Evolutionary conservation across 495 filamentous ascomycete genomes (phyloP), one percentile per base, ranked within the genome.

Genomic region (Aspergillus cristatus): DNA sequence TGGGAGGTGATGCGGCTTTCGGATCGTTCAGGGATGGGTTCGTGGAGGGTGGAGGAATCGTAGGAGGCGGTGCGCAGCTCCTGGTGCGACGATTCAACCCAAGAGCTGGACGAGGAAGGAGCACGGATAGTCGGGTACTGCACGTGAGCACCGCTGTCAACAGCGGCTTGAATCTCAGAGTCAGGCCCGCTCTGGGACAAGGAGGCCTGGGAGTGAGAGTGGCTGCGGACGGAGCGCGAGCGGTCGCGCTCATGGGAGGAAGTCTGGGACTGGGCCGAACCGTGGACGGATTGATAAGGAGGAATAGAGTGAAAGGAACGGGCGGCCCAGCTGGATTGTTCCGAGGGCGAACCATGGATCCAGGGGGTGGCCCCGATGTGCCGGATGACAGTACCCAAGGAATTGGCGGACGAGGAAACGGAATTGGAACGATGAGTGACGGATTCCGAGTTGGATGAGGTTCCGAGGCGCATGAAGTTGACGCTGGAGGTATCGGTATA

Each of bases 1-100:
- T 83, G 79, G 48, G 81, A 78, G 54, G 81, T 84, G 75, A 81
- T 83, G 62, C 75, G 74, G 37, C 62, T 60, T 6, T 60, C 60
- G 13, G 57, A 53, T 14, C 54, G 54, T 29, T 69, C 67, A 1
- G 53, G 47, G 18, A 54, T 57, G 30, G 48, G 55, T 26, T 55
- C 60, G 13, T 44, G 60, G 8, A 36, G 14, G 30, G 32, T 43
- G 18, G 32, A 26, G 7, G 34, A 22, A 6, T 32, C 34, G 28
- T 45, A 57, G 14, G 51, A 48, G 20, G 4, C 8, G 20, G 20
- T 4, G 4, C 4, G 20, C 20, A 4, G 4, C 20, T 24, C 20
- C 8, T 24, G 20, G 7, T 53, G 41, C 3, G 68, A 67, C 7
- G 54, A 49, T 14, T 71, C 66, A 8, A 62, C 63, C 39, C 65